A percentile compares a stretch with the other conserved stretches of the same genome.
Evolutionary conservation across 208 protist species (phyloP).

Genomic region (Leptomonas pyrrhocoris): DNA sequence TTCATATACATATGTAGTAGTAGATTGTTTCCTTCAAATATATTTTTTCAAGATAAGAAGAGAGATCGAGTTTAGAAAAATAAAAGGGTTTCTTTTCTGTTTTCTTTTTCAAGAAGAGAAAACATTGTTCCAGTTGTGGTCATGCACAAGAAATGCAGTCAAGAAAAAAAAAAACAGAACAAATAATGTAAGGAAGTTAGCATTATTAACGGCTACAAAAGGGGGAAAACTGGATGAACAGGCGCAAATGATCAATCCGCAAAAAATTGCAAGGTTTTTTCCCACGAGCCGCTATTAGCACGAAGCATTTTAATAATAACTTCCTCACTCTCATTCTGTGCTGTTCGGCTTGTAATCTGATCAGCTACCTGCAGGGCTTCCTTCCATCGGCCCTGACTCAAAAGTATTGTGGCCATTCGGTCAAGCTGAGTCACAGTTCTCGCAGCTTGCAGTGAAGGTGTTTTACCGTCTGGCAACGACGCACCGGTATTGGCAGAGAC

Average conservation of each 20-base stretch:
- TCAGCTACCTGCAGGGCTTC: slow-evolving; percentile 26
- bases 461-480: not conserved
- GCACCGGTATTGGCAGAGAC: not conserved
- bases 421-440: slow-evolving; percentile 28
- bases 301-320: slow-evolving; percentile 23
- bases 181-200: too few relatives aligned
- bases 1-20: too few relatives aligned
- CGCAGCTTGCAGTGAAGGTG: not conserved
- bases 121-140: not conserved
- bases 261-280: slow-evolving; percentile 33
- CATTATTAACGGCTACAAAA: not conserved
- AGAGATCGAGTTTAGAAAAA: slow-evolving; percentile 2
- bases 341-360: slow-evolving; percentile 3
- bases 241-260: not conserved
- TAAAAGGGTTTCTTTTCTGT: too few relatives aligned
- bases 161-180: too few relatives aligned
- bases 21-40: not conserved
- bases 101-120: not conserved
- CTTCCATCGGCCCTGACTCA: slow-evolving; percentile 25
- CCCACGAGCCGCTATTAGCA: slow-evolving; percentile 11
- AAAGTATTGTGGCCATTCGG: slow-evolving; percentile 18
- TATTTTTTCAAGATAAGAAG: slow-evolving; percentile 12
- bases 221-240: not conserved
- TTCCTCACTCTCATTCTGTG: slow-evolving; percentile 12
- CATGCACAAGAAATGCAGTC: too few relatives aligned